Conservation (phyloP, 1,139 yeast genomes). For the Taphrina populina region DNA sequence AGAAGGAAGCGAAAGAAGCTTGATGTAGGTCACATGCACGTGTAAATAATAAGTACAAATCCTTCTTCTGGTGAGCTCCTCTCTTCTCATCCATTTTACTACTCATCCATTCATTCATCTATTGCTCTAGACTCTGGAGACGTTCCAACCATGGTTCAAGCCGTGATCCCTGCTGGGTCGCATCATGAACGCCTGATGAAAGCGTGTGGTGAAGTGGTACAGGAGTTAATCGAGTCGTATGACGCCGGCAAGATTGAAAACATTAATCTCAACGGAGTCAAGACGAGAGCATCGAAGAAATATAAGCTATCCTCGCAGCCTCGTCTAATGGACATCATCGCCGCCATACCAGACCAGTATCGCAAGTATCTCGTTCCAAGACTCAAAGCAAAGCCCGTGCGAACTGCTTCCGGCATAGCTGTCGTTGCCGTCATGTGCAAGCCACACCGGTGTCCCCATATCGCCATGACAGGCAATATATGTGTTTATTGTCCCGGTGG, state of each 20-base stretch:
- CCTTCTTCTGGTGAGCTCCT: neutral
- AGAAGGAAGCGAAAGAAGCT: constrained; percentile 60
- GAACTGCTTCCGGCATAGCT: constrained; percentile 97
- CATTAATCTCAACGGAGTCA: constrained; percentile 84
- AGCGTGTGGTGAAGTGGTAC: constrained; percentile 37
- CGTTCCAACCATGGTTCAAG: constrained; percentile 13
- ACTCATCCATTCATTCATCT: neutral
- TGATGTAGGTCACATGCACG: too few species aligned
- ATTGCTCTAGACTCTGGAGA: neutral
- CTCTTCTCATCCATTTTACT: neutral
- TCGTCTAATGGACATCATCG: constrained; percentile 86
- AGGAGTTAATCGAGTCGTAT: constrained; percentile 35
- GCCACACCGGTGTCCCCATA: constrained; percentile 98
- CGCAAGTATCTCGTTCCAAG: constrained; percentile 88
- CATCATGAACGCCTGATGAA: constrained; percentile 34
- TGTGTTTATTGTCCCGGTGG: constrained; percentile 99
- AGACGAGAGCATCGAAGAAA: constrained; percentile 80
- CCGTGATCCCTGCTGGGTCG: constrained; percentile 7
- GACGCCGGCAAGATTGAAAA: constrained; percentile 48
- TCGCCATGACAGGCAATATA: constrained; percentile 96
- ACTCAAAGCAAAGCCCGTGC: constrained; percentile 93
- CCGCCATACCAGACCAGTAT: constrained; percentile 94
- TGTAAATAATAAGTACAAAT: neutral
- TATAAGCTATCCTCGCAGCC: constrained; percentile 92
- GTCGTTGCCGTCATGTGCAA: constrained; percentile 99